A percentile compares a stretch with the other conserved stretches of the same genome.
phyloP scores from a whole-genome alignment of 1,284 basidiomycete species.

The Cystobasidiaceae sp. region DNA sequence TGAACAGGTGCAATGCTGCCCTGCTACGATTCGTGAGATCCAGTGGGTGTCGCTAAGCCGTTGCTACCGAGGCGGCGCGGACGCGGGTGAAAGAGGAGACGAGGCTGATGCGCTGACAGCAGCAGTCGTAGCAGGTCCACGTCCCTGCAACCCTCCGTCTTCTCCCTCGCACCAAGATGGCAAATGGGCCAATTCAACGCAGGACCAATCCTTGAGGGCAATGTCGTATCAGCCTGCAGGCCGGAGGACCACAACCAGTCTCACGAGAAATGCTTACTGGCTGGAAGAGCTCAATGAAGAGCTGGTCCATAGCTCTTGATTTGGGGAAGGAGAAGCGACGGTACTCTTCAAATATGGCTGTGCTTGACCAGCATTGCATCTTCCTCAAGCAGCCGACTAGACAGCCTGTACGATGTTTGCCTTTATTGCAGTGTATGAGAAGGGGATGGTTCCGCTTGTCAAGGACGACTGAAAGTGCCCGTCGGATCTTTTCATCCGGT shows the following conservation, averaged over 20 bases:
- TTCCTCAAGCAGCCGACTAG: slow-evolving; percentile 54
- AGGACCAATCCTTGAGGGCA: slow-evolving; percentile 17
- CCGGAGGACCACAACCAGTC: neutral
- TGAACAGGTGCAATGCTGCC: no score
- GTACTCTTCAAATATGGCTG: slow-evolving; percentile 56
- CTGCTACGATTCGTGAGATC: no score
- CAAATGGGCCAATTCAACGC: neutral
- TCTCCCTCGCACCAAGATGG: slow-evolving; percentile 26
- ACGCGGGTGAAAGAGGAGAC: neutral
- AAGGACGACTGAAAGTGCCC: slow-evolving; percentile 53
- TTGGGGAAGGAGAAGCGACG: slow-evolving; percentile 53
- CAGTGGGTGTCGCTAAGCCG: no score
- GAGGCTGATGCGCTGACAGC: neutral
- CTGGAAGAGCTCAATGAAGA: slow-evolving; percentile 53
- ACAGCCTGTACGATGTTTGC: slow-evolving; percentile 57
- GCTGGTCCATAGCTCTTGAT: slow-evolving; percentile 54
- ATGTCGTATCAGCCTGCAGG: neutral
- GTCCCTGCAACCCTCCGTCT: slow-evolving; percentile 20
- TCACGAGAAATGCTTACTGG: neutral
- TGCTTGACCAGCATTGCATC: slow-evolving; percentile 53
- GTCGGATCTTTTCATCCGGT: slow-evolving; percentile 49
- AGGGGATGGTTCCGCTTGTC: slow-evolving; percentile 55
- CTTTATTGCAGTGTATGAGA: slow-evolving; percentile 58
- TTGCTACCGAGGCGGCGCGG: neutral
- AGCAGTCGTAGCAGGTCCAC: no score